Percentiles rank a stretch among this genome's conserved stretches.
Evolutionary conservation across 352 stramenopile species (phyloP).

Genomic region (Globisporangium echinulatum): DNA sequence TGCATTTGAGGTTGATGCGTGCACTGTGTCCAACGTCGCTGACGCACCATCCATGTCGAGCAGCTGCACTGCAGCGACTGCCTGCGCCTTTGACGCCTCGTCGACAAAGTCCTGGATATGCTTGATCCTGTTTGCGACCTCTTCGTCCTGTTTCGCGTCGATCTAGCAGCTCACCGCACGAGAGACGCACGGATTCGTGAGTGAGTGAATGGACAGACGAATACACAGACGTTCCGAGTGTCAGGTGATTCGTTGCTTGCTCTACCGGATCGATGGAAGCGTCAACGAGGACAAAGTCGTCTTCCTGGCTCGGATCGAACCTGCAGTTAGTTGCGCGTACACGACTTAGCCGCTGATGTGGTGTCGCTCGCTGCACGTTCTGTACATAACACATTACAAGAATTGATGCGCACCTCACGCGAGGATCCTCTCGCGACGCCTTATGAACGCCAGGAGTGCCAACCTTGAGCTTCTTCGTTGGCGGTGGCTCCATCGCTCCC

Average conservation of each 20-base stretch:
- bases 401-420: no score
- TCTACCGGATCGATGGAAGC: conserved; percentile 8
- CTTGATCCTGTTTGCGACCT: conserved; percentile 10
- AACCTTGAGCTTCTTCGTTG: not conserved
- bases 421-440: no score
- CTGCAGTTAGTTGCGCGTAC: not conserved
- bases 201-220: not conserved
- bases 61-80: conserved; percentile 1
- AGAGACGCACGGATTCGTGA: not conserved
- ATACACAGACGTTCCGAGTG: not conserved
- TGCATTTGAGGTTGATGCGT: no score
- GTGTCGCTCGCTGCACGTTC: no score
- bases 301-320: conserved; percentile 9
- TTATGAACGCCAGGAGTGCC: no score
- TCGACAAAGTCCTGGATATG: conserved; percentile 12
- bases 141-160: conserved; percentile 2
- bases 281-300: not conserved
- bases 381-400: no score
- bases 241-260: not conserved
- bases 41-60: conserved; percentile 12
- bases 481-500: not conserved
- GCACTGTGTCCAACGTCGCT: no score
- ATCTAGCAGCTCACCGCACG: not conserved
- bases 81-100: conserved; percentile 3
- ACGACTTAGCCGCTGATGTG: not conserved